phyloP scores from a whole-genome alignment of 2,329 filamentous ascomycete species.

The Niveomyces coronatus region DNA sequence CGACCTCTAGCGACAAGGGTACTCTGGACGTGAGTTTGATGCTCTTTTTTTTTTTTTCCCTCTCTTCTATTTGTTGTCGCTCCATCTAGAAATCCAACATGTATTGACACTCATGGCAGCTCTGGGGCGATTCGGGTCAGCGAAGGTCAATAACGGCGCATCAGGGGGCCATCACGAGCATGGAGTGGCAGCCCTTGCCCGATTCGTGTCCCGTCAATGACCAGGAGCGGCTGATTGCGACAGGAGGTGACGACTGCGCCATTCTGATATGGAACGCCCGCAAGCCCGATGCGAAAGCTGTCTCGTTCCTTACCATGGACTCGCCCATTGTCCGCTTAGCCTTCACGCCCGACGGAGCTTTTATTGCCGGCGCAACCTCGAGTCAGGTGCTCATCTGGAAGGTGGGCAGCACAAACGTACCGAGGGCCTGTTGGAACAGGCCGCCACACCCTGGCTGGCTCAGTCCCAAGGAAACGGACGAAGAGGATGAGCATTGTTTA shows the following conservation, averaged over 20 bases:
- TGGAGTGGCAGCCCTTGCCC: conserved; percentile 49
- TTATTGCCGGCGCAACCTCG: conserved; percentile 51
- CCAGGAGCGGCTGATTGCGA: conserved; percentile 48
- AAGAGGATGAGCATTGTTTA: conserved; percentile 51
- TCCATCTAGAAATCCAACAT: too few relatives aligned
- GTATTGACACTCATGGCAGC: conserved; percentile 24
- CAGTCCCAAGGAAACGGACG: conserved; percentile 46
- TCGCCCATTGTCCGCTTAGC: conserved; percentile 46
- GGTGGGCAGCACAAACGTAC: conserved; percentile 46
- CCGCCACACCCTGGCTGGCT: conserved; percentile 46
- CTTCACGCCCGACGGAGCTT: conserved; percentile 53
- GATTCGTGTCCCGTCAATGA: conserved; percentile 24
- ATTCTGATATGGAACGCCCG: conserved; percentile 54
- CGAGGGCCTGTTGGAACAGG: conserved; percentile 50
- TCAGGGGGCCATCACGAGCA: conserved; percentile 44
- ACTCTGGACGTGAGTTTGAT: conserved; percentile 46
- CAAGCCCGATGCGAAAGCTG: conserved; percentile 42
- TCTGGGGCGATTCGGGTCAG: conserved; percentile 46
- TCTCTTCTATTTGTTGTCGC: too few relatives aligned
- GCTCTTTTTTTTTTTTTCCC: too few relatives aligned
- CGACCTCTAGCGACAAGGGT: conserved; percentile 50
- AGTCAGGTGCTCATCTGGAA: conserved; percentile 55
- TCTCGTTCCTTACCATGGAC: conserved; percentile 51
- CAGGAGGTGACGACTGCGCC: conserved; percentile 51
- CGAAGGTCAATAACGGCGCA: conserved; percentile 48